Evolutionary conservation across 2,329 filamentous ascomycete species (phyloP).

Genomic region (Fusarium pseudoanthophilum): DNA sequence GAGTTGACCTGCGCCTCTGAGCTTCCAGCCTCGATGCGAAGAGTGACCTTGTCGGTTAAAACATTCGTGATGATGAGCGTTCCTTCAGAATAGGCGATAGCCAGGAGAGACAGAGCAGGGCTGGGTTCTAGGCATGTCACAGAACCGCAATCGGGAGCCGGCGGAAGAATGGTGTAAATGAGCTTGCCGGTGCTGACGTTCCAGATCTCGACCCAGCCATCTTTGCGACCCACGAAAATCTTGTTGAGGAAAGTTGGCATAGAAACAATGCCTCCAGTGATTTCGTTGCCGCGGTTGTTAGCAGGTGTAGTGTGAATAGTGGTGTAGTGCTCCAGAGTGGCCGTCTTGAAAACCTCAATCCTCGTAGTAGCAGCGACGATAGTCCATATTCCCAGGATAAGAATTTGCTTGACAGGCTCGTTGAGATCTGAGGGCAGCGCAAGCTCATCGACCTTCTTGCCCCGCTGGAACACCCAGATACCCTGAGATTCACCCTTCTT

Average conservation of each 20-base stretch:
- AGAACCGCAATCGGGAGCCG: conserved; percentile 75
- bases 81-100: conserved; percentile 86
- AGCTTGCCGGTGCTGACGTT: conserved; percentile 93
- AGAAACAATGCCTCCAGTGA: conserved; percentile 82
- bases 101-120: conserved; percentile 84
- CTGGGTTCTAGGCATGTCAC: conserved; percentile 90
- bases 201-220: conserved; percentile 96
- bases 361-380: conserved; percentile 79
- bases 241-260: conserved; percentile 98
- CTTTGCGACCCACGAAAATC: conserved; percentile 85
- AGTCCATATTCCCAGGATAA: conserved; percentile 92
- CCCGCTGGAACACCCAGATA: conserved; percentile 91
- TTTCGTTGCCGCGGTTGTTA: conserved; percentile 69
- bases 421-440: conserved; percentile 71
- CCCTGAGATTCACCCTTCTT: conserved; percentile 67
- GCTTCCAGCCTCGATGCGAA: conserved; percentile 74
- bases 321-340: conserved; percentile 88
- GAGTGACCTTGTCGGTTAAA: conserved; percentile 76
- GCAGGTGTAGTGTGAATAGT: conserved; percentile 73
- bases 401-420: conserved; percentile 79
- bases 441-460: conserved; percentile 83
- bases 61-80: conserved; percentile 85
- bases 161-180: conserved; percentile 88
- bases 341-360: conserved; percentile 90
- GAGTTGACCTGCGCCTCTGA: conserved; percentile 76